Base-by-base conservation (phyloP, 2,329 filamentous ascomycete genomes). In the Hypoxylon sp. region DNA sequence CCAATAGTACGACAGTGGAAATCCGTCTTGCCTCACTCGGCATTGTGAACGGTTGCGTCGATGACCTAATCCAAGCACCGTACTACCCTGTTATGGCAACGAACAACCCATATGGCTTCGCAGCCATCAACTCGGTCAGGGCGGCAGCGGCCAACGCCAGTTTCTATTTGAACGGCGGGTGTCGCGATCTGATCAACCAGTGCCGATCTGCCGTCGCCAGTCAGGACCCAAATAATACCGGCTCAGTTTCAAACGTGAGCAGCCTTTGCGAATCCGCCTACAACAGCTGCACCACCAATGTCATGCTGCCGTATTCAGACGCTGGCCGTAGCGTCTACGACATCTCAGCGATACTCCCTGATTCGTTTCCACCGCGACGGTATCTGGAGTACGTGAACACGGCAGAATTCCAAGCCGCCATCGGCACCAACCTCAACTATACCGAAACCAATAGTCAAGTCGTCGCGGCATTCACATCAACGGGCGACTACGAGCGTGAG, bases 1-100 rank as follows among this genome's bases (percentile, higher is more conserved):
- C 83, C 7, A 77, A 74, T 16, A 55, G 11, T 7, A 67, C 67
- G 1, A 50, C 67, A 1, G 77, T 90, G 9, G 83, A 87, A 29
- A 86, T 91, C 51, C 84, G 85, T 57, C 80, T 93, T 7, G 81
- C 80, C 12, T 87, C 90, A 0, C 77, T 93, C 0, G 90, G 90
- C 21, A 90, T 94, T 62, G 81, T 92, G 62, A 92, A 93, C 75
- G 91, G 90, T 11, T 87, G 90, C 68, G 81, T 93, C 34, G 91
- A 94, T 73, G 82, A 86, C 70, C 75, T 88, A 29, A 81, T 88
- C 0, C 89, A 93, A 77, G 80, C 81, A 2, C 84, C 85, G 2
- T 86, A 79, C 70, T 88, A 86, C 68, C 83, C 87, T 0, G 74
- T 77, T 6, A 90, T 89, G 75, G 85, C 86, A 8, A 82, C 82